Evolutionary conservation across 1,284 basidiomycete genomes (phyloP).

Genomic region (Volvariella volvacea): DNA sequence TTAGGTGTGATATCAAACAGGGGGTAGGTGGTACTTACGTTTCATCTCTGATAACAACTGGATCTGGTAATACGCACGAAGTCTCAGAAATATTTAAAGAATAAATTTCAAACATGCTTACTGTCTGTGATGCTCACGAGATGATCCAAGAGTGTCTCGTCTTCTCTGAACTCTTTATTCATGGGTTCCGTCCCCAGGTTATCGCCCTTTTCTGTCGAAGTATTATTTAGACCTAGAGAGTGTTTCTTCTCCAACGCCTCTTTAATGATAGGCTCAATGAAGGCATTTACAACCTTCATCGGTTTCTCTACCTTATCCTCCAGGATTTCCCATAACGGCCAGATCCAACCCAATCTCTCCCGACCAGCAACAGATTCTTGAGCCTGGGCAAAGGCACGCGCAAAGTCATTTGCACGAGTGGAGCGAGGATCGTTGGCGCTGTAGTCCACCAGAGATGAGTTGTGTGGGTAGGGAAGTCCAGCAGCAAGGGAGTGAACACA

Average conservation of each 20-base stretch:
- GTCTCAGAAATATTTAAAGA: too few species aligned
- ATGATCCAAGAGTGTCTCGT: conserved; percentile 29
- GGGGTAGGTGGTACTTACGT: not conserved
- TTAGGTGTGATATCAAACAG: too few species aligned
- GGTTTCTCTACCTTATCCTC: conserved; percentile 21
- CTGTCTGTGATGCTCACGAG: conserved; percentile 27
- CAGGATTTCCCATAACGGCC: conserved; percentile 30
- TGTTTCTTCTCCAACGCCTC: conserved; percentile 19
- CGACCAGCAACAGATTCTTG: conserved; percentile 20
- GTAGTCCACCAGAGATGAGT: conserved; percentile 3
- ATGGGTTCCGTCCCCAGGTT: conserved; percentile 10
- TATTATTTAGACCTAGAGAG: conserved; percentile 7
- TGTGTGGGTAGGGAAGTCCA: conserved; percentile 26
- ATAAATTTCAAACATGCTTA: conserved; percentile 13
- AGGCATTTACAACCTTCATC: conserved; percentile 20
- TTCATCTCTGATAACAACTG: conserved; percentile 13
- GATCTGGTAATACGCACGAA: too few species aligned
- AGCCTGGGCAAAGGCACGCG: conserved; percentile 24
- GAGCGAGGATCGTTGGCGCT: conserved; percentile 6
- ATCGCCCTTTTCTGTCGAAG: conserved; percentile 12
- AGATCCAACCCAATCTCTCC: conserved; percentile 21
- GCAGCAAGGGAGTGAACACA: conserved; percentile 29
- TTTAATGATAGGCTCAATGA: conserved; percentile 15
- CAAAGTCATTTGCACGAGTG: conserved; percentile 24
- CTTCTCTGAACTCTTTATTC: conserved; percentile 9